Conservation (phyloP, 2,329 filamentous ascomycete species). For the Thermomyces lanuginosus region DNA sequence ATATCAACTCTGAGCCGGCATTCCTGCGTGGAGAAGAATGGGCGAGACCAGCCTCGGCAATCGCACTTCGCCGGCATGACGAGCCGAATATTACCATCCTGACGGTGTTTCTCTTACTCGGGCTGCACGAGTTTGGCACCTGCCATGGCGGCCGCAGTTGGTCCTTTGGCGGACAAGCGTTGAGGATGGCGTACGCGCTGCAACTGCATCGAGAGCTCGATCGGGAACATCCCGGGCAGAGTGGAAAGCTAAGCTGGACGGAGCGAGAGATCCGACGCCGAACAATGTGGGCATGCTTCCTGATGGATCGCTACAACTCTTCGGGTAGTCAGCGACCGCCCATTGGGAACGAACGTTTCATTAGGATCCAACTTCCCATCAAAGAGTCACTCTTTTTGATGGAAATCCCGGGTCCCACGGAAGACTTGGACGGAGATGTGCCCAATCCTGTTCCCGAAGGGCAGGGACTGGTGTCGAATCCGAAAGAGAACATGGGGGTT, state of each 20-base stretch:
- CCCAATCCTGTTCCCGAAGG: conserved; percentile 46
- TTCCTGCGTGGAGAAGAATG: conserved; percentile 84
- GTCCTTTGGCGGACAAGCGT: conserved; percentile 87
- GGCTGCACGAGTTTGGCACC: conserved; percentile 89
- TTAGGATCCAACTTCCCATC: conserved; percentile 79
- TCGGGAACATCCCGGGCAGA: conserved; percentile 55
- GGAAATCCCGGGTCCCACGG: conserved; percentile 76
- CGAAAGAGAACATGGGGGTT: conserved; percentile 80
- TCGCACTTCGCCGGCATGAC: conserved; percentile 75
- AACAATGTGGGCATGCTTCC: conserved; percentile 95
- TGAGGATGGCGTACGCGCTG: conserved; percentile 90
- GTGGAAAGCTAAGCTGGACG: conserved; percentile 53
- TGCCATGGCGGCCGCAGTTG: conserved; percentile 92
- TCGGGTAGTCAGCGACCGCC: conserved; percentile 84
- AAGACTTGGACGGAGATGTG: conserved; percentile 59
- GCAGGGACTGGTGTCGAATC: conserved; percentile 47
- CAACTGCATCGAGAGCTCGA: conserved; percentile 87
- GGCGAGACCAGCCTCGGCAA: conserved; percentile 73
- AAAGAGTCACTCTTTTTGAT: conserved; percentile 81
- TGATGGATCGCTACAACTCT: conserved; percentile 96
- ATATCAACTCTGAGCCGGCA: conserved; percentile 56
- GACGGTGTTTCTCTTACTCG: conserved; percentile 74
- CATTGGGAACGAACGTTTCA: conserved; percentile 75
- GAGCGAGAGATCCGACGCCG: conserved; percentile 84
- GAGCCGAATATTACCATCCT: conserved; percentile 92